Conservation (phyloP, 2,329 filamentous ascomycete genomes). For the Ceratocystiopsis sp. region DNA sequence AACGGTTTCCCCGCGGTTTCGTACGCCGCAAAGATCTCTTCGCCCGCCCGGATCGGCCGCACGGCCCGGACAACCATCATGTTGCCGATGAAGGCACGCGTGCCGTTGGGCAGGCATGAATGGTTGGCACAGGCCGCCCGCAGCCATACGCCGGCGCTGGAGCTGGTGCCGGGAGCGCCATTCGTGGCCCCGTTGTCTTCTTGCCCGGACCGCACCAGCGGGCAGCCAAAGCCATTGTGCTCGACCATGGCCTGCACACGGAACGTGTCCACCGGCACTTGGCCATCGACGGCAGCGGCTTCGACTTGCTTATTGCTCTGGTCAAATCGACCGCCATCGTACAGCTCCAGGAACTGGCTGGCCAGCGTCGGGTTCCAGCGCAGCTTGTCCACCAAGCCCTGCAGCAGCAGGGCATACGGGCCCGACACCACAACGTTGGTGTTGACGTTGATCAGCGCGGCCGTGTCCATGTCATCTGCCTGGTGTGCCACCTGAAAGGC, state of each 20-base stretch:
- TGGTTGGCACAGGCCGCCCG: slow-evolving; percentile 16
- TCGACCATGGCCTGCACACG: neutral
- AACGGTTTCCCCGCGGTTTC: slow-evolving; percentile 17
- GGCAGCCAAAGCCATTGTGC: neutral
- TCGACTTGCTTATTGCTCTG: too few species aligned
- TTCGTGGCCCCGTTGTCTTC: neutral
- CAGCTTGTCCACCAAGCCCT: slow-evolving; percentile 5
- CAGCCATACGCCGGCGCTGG: slow-evolving; percentile 10
- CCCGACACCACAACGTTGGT: neutral
- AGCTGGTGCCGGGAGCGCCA: too few species aligned
- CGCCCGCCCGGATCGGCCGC: slow-evolving; percentile 18
- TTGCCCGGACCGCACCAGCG: neutral
- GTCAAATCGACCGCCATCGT: slow-evolving; percentile 4
- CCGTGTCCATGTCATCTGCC: neutral
- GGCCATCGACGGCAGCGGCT: neutral
- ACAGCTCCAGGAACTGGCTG: slow-evolving; percentile 5
- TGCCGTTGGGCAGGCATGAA: slow-evolving; percentile 16
- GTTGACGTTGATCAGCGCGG: neutral
- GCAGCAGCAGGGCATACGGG: neutral
- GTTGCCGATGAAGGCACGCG: slow-evolving; percentile 16
- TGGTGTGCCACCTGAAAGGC: neutral
- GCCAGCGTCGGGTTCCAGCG: slow-evolving; percentile 7
- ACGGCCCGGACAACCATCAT: slow-evolving; percentile 19
- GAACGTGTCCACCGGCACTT: neutral
- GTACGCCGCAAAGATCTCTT: slow-evolving; percentile 23